Evolutionary conservation across 2,329 filamentous ascomycete species (phyloP).

Genomic region (Venturia carpophila): DNA sequence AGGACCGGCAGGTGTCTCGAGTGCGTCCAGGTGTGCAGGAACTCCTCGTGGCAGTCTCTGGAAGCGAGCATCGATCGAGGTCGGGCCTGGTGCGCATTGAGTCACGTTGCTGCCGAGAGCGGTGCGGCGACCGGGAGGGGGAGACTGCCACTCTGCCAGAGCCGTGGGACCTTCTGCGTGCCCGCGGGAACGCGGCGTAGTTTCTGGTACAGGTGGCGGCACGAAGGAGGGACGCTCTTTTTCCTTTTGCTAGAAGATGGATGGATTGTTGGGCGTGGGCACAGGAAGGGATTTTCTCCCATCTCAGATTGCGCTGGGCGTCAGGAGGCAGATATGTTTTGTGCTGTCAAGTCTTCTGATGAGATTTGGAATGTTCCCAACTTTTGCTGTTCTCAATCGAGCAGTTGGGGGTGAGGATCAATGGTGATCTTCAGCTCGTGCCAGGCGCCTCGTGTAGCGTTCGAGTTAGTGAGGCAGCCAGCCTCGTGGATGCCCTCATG

Average conservation of each 20-base stretch:
- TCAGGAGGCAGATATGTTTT: background rate
- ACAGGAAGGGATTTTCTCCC: background rate
- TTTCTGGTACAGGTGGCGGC: background rate
- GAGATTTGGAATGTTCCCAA: background rate
- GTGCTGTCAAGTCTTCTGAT: conserved; percentile 1
- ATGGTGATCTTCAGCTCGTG: conserved; percentile 5
- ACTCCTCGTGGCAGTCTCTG: conserved; percentile 6
- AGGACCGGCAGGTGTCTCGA: background rate
- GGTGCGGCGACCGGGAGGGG: background rate
- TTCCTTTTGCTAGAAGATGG: background rate
- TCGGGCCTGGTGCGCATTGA: background rate
- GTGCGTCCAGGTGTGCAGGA: background rate
- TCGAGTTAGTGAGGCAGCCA: background rate
- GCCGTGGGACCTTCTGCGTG: background rate
- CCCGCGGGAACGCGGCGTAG: background rate
- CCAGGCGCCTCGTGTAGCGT: background rate
- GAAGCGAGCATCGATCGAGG: background rate
- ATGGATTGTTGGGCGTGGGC: background rate
- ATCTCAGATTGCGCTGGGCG: conserved; percentile 9
- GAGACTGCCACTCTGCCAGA: background rate
- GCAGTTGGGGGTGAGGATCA: conserved; percentile 8
- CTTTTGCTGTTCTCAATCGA: background rate
- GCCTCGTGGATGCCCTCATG: conserved; percentile 3
- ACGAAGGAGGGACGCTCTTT: background rate
- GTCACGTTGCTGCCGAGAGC: background rate